These are phyloP conservation scores for Basidioascus undulatus DNA, from an alignment of 768 basidiomycete genomes.

Conservation along the genomic window DNA sequence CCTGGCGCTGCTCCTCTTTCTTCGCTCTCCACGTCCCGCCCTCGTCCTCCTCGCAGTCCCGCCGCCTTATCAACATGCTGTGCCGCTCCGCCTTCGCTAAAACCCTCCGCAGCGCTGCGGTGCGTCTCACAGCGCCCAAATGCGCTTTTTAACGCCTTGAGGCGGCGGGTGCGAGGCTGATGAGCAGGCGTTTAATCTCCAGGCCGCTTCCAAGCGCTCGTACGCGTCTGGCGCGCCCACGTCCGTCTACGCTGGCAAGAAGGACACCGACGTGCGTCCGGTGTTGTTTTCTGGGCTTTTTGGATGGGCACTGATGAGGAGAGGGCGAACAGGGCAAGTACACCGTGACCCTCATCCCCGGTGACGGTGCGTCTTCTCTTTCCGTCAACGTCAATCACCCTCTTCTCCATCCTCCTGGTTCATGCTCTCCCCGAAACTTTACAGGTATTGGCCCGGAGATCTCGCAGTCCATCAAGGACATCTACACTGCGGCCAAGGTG, in stretches of 20 bases:
- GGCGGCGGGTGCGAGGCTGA: too few species aligned
- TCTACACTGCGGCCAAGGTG: constrained; percentile 73
- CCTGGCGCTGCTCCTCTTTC: too few species aligned
- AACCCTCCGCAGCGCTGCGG: too few species aligned
- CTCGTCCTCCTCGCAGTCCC: too few species aligned
- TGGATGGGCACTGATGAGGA: background rate
- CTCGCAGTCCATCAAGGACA: constrained; percentile 78
- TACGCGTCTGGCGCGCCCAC: constrained; percentile 53
- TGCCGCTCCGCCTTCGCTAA: too few species aligned
- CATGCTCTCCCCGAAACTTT: constrained; percentile 4
- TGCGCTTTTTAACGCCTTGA: too few species aligned
- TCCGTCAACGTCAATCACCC: background rate
- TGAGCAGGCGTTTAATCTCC: too few species aligned
- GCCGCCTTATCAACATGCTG: too few species aligned
- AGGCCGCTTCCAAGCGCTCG: too few species aligned
- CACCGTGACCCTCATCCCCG: constrained; percentile 83
- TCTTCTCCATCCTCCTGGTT: background rate
- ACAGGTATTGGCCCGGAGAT: constrained; percentile 97
- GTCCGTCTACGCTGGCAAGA: constrained; percentile 72
- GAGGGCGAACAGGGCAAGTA: constrained; percentile 54
- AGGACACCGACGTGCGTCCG: constrained; percentile 51
- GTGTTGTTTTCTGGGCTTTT: background rate
- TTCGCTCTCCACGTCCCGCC: too few species aligned
- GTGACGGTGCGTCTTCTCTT: constrained; percentile 43
- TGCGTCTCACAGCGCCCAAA: too few species aligned